Base-by-base conservation (phyloP, 2,329 filamentous ascomycete species). In the Septoria linicola region DNA sequence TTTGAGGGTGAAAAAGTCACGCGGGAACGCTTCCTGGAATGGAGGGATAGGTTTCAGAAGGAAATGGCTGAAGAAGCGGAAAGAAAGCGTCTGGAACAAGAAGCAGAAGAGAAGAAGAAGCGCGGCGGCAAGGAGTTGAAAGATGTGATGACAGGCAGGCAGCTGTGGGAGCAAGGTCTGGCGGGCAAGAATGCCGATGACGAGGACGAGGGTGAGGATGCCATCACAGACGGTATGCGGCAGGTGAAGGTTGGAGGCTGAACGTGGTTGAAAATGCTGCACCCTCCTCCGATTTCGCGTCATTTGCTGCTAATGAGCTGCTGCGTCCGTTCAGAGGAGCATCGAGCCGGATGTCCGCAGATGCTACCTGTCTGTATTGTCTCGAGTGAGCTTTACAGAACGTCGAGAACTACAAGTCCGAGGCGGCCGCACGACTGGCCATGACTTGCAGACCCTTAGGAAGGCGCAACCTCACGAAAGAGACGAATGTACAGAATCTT, bases 1-100 rank as follows among this genome's bases (percentile, higher is more conserved):
- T 99, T 99, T 71, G 88, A 95, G 68, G 93, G 93, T 51, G 89
- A 89, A 30, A 79, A 83, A 25, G 93, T 99, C 16, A 97, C 84
- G n/a, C 78, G 83, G 17, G 89, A 96, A 73, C 84, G 83, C 0
- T 99, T 97, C 66, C 67, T 88, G 60, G 81, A 80, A 60, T 99
- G 93, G 93, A 79, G 89, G 49, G 84, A 85, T 32, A 80, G 71
- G 8, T 99, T 97, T 67, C 68, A 82, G 55, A 76, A 78, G 66
- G 93, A 97, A 75, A 85, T 92, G 81, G 85, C 85, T 66, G 91
- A 93, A 65, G 74, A 80, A 66, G 81, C 83, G 60, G 71, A 74
- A 60, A 66, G 66, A 59, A 63, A 60, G 61, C 78, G 73, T 60
- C 80, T 84, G 58, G 76, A 78, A 63, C 86, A 88, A 69, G 89